Conservation (phyloP, 306 rosid species). For the Astragalus glycyphyllos region DNA sequence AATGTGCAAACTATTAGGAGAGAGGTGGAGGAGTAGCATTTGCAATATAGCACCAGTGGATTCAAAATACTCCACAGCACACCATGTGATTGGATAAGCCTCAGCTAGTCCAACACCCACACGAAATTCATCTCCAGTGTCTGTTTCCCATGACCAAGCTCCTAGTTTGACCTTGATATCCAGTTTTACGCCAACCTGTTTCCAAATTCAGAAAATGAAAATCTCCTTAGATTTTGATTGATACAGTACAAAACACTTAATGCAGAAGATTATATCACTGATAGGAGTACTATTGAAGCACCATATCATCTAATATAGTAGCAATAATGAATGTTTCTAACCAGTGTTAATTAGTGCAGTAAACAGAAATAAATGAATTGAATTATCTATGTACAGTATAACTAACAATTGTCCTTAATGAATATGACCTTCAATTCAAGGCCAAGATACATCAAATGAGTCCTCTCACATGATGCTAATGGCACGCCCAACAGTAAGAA, state of each 20-base stretch:
- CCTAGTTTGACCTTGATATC: slow-evolving; percentile 64
- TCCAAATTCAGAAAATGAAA: slow-evolving; percentile 1
- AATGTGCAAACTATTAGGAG: slow-evolving; percentile 51
- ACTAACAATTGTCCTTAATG: too few species aligned
- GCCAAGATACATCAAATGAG: background rate
- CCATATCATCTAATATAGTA: background rate
- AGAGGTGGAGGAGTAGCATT: slow-evolving; percentile 53
- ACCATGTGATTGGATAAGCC: slow-evolving; percentile 67
- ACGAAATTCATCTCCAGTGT: slow-evolving; percentile 68
- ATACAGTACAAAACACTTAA: background rate
- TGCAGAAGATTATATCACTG: background rate
- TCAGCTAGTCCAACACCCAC: slow-evolving; percentile 78
- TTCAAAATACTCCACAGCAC: slow-evolving; percentile 81
- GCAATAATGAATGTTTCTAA: background rate
- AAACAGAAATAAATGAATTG: too few species aligned
- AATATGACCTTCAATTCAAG: too few species aligned
- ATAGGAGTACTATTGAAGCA: background rate
- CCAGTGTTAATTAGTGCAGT: too few species aligned
- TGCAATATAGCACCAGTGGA: slow-evolving; percentile 60
- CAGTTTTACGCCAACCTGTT: slow-evolving; percentile 61
- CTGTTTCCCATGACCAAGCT: slow-evolving; percentile 75
- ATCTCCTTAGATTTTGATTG: background rate
- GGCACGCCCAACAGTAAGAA: slow-evolving; percentile 1
- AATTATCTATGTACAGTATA: too few species aligned
- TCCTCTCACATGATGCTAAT: slow-evolving; percentile 19